These are phyloP conservation scores for Euphrasia confusa DNA, from an alignment of 257 asterid genomes.

Conservation along the genomic window DNA sequence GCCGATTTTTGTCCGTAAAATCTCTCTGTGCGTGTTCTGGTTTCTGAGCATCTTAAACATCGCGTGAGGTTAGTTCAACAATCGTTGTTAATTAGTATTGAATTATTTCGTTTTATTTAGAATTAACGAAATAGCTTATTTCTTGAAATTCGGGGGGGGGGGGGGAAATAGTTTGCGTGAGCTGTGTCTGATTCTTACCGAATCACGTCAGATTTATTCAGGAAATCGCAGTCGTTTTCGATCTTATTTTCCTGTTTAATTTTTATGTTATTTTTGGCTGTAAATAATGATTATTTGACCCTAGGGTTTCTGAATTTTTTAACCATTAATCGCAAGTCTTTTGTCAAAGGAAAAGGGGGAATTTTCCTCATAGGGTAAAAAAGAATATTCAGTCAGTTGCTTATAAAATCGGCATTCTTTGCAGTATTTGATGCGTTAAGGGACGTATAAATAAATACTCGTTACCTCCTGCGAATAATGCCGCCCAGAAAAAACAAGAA, in stretches of 20 bases:
- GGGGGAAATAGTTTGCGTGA: no score
- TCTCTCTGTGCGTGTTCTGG: not conserved
- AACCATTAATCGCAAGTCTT: not conserved
- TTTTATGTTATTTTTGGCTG: not conserved
- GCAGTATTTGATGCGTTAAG: constrained; percentile 21
- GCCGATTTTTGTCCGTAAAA: not conserved
- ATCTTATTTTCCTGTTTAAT: not conserved
- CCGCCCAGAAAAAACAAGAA: constrained; percentile 33
- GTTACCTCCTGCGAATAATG: constrained; percentile 38
- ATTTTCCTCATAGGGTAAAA: not conserved
- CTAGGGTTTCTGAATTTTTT: constrained; percentile 17
- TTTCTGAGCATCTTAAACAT: constrained; percentile 16
- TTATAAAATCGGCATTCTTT: constrained; percentile 3
- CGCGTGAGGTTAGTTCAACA: constrained; percentile 23
- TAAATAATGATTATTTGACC: not conserved
- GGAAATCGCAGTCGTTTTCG: not conserved
- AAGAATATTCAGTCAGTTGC: not conserved
- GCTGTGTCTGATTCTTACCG: not conserved
- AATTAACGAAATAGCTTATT: no score
- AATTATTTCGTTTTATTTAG: not conserved
- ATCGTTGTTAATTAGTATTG: not conserved
- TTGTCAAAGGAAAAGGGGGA: not conserved
- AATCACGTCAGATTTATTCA: not conserved
- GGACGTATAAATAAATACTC: not conserved
- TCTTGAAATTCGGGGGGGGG: no score